Evolutionary conservation across 306 rosid genomes (phyloP).

Genomic region (Acacia acuminata): DNA sequence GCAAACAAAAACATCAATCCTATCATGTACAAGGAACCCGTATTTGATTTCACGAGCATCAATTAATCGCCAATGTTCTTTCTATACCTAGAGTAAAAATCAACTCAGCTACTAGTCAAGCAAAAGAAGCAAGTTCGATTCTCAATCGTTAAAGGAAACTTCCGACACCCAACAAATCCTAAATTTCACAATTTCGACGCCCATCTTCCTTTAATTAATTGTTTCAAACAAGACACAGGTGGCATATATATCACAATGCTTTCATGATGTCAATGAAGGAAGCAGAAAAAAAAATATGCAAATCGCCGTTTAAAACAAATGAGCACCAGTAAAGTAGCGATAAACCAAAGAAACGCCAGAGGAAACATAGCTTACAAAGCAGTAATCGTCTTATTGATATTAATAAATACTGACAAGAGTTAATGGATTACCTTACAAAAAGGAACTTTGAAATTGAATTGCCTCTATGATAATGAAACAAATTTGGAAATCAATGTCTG

Average conservation of each 20-base stretch:
- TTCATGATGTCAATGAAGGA: background rate
- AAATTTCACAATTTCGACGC: conserved; percentile 1
- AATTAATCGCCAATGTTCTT: background rate
- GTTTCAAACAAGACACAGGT: conserved; percentile 3
- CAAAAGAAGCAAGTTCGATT: conserved; percentile 10
- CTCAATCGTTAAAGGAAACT: conserved; percentile 20
- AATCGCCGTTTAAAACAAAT: background rate
- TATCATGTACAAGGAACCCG: background rate
- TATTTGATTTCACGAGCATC: conserved; percentile 6
- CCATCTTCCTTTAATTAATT: background rate
- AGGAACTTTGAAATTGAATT: conserved; percentile 3
- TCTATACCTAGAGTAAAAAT: conserved; percentile 3
- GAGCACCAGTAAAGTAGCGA: conserved; percentile 1
- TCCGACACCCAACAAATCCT: conserved; percentile 6
- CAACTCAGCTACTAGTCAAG: background rate
- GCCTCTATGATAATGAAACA: background rate
- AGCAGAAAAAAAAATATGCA: background rate
- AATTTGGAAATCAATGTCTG: conserved; percentile 4
- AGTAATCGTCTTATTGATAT: background rate
- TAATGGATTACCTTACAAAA: conserved; percentile 29
- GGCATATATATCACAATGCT: background rate
- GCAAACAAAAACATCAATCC: background rate
- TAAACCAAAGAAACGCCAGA: background rate
- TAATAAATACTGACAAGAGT: background rate
- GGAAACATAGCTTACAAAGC: background rate